These are phyloP conservation scores for Gynostemma pentaphyllum DNA, from an alignment of 306 rosid genomes.

Conservation along the genomic window DNA sequence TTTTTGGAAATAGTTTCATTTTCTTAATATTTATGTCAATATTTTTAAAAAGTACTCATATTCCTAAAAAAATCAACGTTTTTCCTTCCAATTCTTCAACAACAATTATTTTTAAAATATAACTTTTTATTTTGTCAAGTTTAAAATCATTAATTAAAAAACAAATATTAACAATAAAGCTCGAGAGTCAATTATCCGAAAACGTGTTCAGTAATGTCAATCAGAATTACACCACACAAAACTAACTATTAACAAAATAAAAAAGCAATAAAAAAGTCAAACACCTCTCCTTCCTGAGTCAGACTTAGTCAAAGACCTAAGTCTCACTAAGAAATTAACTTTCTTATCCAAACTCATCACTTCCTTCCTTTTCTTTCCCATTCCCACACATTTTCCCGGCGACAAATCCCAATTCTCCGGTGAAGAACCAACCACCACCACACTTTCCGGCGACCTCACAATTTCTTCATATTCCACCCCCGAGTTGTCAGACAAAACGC, in stretches of 20 bases:
- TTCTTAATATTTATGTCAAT: too few species aligned
- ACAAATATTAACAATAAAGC: too few species aligned
- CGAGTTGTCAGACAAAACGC: slow-evolving; percentile 18
- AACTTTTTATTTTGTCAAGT: too few species aligned
- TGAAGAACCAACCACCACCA: slow-evolving; percentile 55
- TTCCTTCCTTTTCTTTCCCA: slow-evolving; percentile 41
- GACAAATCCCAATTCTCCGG: slow-evolving; percentile 68
- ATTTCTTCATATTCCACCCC: slow-evolving; percentile 26
- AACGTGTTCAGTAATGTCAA: too few species aligned
- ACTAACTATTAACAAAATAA: too few species aligned
- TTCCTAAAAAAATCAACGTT: too few species aligned
- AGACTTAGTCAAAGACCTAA: slow-evolving; percentile 76
- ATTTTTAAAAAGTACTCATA: too few species aligned
- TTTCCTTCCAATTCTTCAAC: too few species aligned
- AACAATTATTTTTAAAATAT: too few species aligned
- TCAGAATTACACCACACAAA: background rate
- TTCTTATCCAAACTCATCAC: slow-evolving; percentile 34
- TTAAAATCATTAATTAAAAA: too few species aligned
- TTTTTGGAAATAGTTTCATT: too few species aligned
- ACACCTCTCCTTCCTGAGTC: slow-evolving; percentile 41
- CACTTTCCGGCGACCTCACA: slow-evolving; percentile 71
- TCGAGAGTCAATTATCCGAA: too few species aligned
- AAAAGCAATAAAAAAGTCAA: background rate
- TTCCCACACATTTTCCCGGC: slow-evolving; percentile 19
- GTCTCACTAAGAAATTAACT: slow-evolving; percentile 62